Conservation (phyloP, 495 filamentous ascomycete species). For the Lasiosphaeriaceae sp. region DNA sequence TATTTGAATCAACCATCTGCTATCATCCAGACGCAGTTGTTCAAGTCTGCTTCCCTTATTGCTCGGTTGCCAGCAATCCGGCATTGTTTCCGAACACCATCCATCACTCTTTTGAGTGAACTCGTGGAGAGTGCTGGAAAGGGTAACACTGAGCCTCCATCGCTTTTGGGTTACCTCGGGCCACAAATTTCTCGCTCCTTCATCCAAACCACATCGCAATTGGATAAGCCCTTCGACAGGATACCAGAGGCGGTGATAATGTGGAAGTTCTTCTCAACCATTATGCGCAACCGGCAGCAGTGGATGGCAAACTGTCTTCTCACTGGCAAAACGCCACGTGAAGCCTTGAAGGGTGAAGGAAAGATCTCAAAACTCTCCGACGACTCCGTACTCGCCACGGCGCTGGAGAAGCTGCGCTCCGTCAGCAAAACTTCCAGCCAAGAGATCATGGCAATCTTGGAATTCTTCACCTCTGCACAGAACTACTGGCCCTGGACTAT, state of each 20-base stretch:
- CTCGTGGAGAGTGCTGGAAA: conserved; percentile 67
- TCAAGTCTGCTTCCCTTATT: conserved; percentile 69
- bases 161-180: conserved; percentile 82
- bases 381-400: conserved; percentile 67
- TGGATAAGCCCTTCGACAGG: conserved; percentile 73
- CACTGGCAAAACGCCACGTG: conserved; percentile 77
- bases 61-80: conserved; percentile 74
- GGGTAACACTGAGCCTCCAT: conserved; percentile 70
- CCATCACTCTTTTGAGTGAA: conserved; percentile 65
- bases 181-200: conserved; percentile 78
- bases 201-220: conserved; percentile 67
- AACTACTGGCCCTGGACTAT: conserved; percentile 93
- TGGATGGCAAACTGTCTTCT: conserved; percentile 93
- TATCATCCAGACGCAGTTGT: conserved; percentile 71
- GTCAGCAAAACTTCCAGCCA: conserved; percentile 60
- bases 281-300: conserved; percentile 86
- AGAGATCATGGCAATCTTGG: conserved; percentile 67
- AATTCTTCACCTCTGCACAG: conserved; percentile 80
- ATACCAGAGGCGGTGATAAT: conserved; percentile 57
- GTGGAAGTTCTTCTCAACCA: conserved; percentile 83
- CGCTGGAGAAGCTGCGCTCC: conserved; percentile 66
- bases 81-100: conserved; percentile 59
- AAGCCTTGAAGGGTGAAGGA: conserved; percentile 57
- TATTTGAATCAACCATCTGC: conserved; percentile 57
- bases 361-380: conserved; percentile 44